A percentile compares a stretch with the other conserved stretches of the same genome.
Evolutionary conservation across 495 filamentous ascomycete species (phyloP).

Genomic region (Penicillium angulare): DNA sequence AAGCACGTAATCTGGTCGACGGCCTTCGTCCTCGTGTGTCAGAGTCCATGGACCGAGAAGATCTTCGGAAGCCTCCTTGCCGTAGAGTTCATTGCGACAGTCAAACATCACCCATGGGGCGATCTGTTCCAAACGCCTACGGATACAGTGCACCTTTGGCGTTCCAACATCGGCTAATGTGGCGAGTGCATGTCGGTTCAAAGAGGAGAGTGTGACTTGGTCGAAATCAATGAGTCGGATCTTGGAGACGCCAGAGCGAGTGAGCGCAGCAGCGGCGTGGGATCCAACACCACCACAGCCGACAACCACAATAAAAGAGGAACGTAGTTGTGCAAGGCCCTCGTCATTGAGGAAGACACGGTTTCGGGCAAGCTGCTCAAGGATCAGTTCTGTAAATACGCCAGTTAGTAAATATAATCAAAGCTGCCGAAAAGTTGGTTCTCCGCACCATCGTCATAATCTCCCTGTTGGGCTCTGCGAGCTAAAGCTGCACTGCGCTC

Average conservation of each 20-base stretch:
- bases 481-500: conserved; percentile 73
- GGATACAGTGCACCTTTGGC: conserved; percentile 86
- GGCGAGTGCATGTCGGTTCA: conserved; percentile 94
- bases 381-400: conserved; percentile 65
- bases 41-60: conserved; percentile 61
- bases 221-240: conserved; percentile 96
- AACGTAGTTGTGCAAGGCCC: conserved; percentile 75
- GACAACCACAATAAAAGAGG: conserved; percentile 82
- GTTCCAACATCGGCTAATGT: conserved; percentile 92
- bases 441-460: conserved; percentile 78
- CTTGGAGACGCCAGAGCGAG: conserved; percentile 81
- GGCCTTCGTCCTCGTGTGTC: conserved; percentile 50
- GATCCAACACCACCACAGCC: conserved; percentile 95
- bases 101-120: conserved; percentile 92
- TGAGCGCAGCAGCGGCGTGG: conserved; percentile 80
- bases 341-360: conserved; percentile 83
- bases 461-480: conserved; percentile 74
- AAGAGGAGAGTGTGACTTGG: conserved; percentile 87
- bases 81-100: conserved; percentile 80
- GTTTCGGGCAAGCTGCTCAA: conserved; percentile 95
- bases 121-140: conserved; percentile 74
- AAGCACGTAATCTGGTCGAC: conserved; percentile 79
- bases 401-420: no score
- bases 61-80: conserved; percentile 56
- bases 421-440: not conserved